Conservation (phyloP, 2,329 filamentous ascomycete species). For the Arthrobotrys iridis region DNA sequence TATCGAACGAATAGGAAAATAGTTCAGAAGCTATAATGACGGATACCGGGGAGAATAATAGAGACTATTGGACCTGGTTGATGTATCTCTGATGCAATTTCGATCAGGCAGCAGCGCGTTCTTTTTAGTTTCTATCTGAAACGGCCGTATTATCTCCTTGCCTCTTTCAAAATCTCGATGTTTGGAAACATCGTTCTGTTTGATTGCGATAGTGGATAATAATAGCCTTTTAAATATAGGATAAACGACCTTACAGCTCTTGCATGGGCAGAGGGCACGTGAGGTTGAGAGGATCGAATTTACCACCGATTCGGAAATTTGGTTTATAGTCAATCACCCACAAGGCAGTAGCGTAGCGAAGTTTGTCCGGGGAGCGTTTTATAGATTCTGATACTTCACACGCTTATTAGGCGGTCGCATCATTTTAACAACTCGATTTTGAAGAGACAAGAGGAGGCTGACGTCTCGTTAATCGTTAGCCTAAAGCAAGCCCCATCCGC, state of each 20-base stretch:
- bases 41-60: slow-evolving; percentile 5
- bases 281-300: slow-evolving; percentile 44
- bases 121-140: slow-evolving; percentile 46
- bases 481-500: slow-evolving; percentile 53
- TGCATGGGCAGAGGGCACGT: slow-evolving; percentile 17
- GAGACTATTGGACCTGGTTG: neutral
- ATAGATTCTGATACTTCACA: slow-evolving; percentile 9
- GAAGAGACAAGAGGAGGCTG: slow-evolving; percentile 2
- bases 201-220: slow-evolving; percentile 14
- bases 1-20: slow-evolving; percentile 34
- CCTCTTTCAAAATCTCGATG: slow-evolving; percentile 17
- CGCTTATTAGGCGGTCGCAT: slow-evolving; percentile 15
- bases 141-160: slow-evolving; percentile 38
- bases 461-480: slow-evolving; percentile 41
- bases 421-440: neutral
- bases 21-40: slow-evolving; percentile 1
- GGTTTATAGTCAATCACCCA: slow-evolving; percentile 49
- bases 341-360: slow-evolving; percentile 53
- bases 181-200: neutral
- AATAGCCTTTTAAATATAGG: slow-evolving; percentile 11
- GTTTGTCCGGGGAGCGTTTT: slow-evolving; percentile 34
- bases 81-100: slow-evolving; percentile 36
- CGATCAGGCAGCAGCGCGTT: slow-evolving; percentile 52
- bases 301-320: slow-evolving; percentile 50
- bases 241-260: neutral